Evolutionary conservation across 2,329 filamentous ascomycete genomes (phyloP), one percentile per base, ranked within the genome.

Genomic region (Alternaria angustiovoidea): DNA sequence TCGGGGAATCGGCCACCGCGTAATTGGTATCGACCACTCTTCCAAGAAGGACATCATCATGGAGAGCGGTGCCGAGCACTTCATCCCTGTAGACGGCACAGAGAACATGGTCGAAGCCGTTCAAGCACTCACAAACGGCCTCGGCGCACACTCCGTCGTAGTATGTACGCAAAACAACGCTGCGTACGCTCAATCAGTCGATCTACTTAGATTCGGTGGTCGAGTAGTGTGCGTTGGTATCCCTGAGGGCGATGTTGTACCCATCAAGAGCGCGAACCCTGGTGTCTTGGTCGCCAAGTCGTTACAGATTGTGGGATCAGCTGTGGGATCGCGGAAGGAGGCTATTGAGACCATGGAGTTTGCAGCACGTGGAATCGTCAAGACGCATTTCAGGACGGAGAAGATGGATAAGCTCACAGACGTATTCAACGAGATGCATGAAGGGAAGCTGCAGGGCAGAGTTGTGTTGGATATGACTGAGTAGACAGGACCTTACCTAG

Each of bases 11-110:
- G 87, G 86, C 11, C 80, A 87, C 63, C 83, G 88, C 44, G 86
- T 90, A 36, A 87, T 90, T 58, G 89, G 87, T 26, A 84, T 91
- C 71, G 89, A 91, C 72, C 82, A 87, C 65, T 85, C 84, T 46
- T 84, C 81, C 68, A 91, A 91, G 74, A 85, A 86, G 66, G 93
- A 84, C 12, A 71, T 90, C 2, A 83, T 86, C 9, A 83, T 83
- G 48, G 81, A 85, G 0, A 87, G 82, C n/a, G 89, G 89, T 8
- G 88, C 88, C 0, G 88, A 91, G 71, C 83, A 86, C 65, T 91
- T 91, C 76, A 80, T 91, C 59, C 87, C 89, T 62, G 81, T 90
- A 59, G 86, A 87, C 30, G 81, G 84, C 44, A 83, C 82, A 32
- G 72, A 74, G 38, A 81, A 82, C 12, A 80, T 88, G 7, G 81